phyloP scores from a whole-genome alignment of 2,329 filamentous ascomycete genomes.

The Exophiala sp. region DNA sequence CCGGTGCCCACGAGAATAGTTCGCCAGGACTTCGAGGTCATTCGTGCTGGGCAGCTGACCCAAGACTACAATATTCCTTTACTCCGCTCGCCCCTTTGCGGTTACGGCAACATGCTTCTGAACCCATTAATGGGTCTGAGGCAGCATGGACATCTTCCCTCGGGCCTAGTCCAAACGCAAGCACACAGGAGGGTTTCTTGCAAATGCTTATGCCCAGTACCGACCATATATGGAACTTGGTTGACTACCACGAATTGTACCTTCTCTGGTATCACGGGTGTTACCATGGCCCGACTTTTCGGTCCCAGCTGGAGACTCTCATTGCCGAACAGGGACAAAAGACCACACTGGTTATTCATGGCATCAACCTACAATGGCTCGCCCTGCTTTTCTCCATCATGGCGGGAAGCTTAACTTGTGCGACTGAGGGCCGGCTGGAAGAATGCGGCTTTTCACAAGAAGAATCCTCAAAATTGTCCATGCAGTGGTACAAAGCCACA shows the following conservation, averaged over 20 bases:
- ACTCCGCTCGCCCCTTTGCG: too few species aligned
- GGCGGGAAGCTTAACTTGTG: slow-evolving; percentile 24
- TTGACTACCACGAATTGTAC: slow-evolving; percentile 23
- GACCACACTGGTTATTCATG: slow-evolving; percentile 10
- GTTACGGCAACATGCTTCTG: too few species aligned
- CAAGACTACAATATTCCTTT: too few species aligned
- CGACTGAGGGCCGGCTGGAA: slow-evolving; percentile 7
- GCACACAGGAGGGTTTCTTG: slow-evolving; percentile 17
- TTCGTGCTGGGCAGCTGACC: too few species aligned
- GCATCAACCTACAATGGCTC: slow-evolving; percentile 21
- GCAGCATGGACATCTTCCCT: slow-evolving; percentile 1
- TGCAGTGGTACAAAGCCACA: slow-evolving; percentile 44
- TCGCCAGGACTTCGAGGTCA: too few species aligned
- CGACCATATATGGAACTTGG: slow-evolving; percentile 20
- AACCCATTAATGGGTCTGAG: background rate
- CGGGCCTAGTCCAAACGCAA: slow-evolving; percentile 5
- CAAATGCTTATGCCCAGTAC: slow-evolving; percentile 22
- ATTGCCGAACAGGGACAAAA: slow-evolving; percentile 8
- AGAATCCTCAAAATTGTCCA: slow-evolving; percentile 40
- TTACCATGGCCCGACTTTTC: slow-evolving; percentile 22
- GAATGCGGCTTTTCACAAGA: slow-evolving; percentile 44
- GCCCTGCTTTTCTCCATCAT: slow-evolving; percentile 27
- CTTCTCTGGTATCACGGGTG: slow-evolving; percentile 27
- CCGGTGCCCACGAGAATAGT: too few species aligned
- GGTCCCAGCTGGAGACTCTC: slow-evolving; percentile 19